These are phyloP conservation scores for Ogataea henricii DNA, from an alignment of 805 yeast genomes.

Conservation along the genomic window DNA sequence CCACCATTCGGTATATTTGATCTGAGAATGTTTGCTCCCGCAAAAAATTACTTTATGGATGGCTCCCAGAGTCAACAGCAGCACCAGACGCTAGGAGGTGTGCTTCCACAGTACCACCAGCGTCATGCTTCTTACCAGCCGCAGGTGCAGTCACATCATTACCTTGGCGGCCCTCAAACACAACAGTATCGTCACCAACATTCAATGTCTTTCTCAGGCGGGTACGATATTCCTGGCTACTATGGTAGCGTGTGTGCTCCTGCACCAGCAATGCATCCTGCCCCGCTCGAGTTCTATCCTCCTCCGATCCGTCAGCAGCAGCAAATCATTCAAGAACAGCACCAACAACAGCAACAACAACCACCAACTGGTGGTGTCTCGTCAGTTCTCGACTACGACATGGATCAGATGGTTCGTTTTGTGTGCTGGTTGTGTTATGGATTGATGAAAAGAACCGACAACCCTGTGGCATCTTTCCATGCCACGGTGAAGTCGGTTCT, in stretches of 20 bases:
- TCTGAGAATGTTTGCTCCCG: constrained; percentile 15
- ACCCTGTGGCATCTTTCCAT: constrained; percentile 53
- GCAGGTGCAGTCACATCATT: constrained; percentile 15
- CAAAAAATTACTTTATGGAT: constrained; percentile 12
- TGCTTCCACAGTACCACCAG: constrained; percentile 22
- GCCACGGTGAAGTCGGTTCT: constrained; percentile 66
- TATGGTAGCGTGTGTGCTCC: constrained; percentile 12
- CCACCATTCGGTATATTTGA: neutral
- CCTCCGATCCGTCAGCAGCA: constrained; percentile 12
- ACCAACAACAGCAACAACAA: constrained; percentile 25
- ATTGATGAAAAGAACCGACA: constrained; percentile 54
- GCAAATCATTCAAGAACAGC: constrained; percentile 15
- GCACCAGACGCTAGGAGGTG: constrained; percentile 13
- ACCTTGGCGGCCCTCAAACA: constrained; percentile 11
- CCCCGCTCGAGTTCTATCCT: constrained; percentile 15
- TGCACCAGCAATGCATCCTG: constrained; percentile 8
- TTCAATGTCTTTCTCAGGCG: constrained; percentile 24
- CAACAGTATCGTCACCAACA: constrained; percentile 24
- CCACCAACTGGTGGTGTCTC: constrained; percentile 66
- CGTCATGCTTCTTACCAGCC: constrained; percentile 26
- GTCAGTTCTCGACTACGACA: constrained; percentile 76
- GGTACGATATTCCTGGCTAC: constrained; percentile 18
- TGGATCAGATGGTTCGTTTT: constrained; percentile 77
- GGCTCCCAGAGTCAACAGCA: constrained; percentile 5
- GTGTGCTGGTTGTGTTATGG: constrained; percentile 73